These are phyloP conservation scores for Eucalyptus globulus DNA, from an alignment of 345 rosid genomes.

Conservation along the genomic window DNA sequence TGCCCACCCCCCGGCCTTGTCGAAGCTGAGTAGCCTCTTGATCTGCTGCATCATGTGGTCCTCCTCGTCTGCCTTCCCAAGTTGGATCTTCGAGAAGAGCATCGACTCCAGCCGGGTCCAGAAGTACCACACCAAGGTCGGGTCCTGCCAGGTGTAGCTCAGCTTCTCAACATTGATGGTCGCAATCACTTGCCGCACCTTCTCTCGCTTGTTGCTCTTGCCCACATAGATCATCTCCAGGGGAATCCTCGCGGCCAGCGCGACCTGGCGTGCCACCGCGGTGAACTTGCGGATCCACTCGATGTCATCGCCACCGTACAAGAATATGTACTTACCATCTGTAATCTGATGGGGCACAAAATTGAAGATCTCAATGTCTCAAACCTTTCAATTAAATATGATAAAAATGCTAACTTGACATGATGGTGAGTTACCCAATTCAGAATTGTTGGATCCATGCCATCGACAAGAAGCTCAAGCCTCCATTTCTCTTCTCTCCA, in stretches of 20 bases:
- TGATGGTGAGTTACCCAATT: conserved; percentile 40
- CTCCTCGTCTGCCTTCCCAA: conserved; percentile 49
- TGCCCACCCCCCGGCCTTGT: conserved; percentile 80
- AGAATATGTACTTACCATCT: conserved; percentile 72
- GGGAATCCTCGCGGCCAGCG: conserved; percentile 35
- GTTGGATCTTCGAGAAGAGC: conserved; percentile 84
- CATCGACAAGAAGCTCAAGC: conserved; percentile 70
- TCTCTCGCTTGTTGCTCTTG: conserved; percentile 60
- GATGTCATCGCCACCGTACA: conserved; percentile 78
- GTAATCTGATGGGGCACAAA: conserved; percentile 26
- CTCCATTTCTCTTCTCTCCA: conserved; percentile 76
- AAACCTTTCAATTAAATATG: neutral
- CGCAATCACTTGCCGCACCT: conserved; percentile 26
- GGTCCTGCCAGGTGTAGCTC: conserved; percentile 47
- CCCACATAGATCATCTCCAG: conserved; percentile 79
- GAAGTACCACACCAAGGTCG: conserved; percentile 77
- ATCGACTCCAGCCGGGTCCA: conserved; percentile 87
- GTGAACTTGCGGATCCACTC: conserved; percentile 82
- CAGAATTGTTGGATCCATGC: conserved; percentile 61
- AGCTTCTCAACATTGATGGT: conserved; percentile 37
- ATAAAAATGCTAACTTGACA: neutral
- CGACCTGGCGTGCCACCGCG: conserved; percentile 31
- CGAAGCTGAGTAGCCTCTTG: conserved; percentile 77
- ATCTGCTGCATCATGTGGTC: conserved; percentile 67
- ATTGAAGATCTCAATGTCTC: neutral